Evolutionary conservation across 495 filamentous ascomycete species (phyloP).

Genomic region (Penicillium robsamsonii): DNA sequence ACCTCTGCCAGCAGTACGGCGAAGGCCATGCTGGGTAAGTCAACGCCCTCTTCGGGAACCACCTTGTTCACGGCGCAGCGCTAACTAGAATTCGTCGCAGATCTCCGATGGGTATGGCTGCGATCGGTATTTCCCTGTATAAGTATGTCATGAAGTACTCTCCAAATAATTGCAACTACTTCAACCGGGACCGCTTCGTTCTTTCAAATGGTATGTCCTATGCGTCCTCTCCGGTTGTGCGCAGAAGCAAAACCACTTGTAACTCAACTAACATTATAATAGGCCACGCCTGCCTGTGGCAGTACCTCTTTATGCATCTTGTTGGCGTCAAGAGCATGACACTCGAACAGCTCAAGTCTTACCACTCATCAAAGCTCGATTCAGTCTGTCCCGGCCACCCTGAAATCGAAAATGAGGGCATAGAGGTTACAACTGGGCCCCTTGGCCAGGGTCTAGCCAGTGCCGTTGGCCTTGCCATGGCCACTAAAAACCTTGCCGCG

Average conservation of each 20-base stretch:
- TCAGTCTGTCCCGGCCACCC: slow-evolving; percentile 27
- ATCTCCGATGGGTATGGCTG: slow-evolving; percentile 53
- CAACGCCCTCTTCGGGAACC: no score
- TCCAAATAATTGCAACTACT: slow-evolving; percentile 83
- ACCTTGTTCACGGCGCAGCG: no score
- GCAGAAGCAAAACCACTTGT: no score
- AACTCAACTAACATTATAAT: not conserved
- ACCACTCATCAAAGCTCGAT: slow-evolving; percentile 48
- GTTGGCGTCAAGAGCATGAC: slow-evolving; percentile 55
- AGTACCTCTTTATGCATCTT: slow-evolving; percentile 54
- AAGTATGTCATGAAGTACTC: slow-evolving; percentile 90
- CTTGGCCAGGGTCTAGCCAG: slow-evolving; percentile 59
- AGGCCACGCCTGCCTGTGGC: slow-evolving; percentile 56
- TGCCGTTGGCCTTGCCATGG: slow-evolving; percentile 57
- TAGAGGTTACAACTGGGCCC: slow-evolving; percentile 28
- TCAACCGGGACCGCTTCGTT: slow-evolving; percentile 85
- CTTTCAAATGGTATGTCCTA: slow-evolving; percentile 53
- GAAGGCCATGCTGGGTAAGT: slow-evolving; percentile 57
- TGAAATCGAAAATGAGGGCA: no score
- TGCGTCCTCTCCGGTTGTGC: not conserved
- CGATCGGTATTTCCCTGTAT: slow-evolving; percentile 80
- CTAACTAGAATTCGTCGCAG: no score
- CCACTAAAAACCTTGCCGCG: slow-evolving; percentile 53
- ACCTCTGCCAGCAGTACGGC: slow-evolving; percentile 55
- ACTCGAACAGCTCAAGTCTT: slow-evolving; percentile 54